Conservation (phyloP, 2,329 filamentous ascomycete species). For the Beauveria pseudobassiana region DNA sequence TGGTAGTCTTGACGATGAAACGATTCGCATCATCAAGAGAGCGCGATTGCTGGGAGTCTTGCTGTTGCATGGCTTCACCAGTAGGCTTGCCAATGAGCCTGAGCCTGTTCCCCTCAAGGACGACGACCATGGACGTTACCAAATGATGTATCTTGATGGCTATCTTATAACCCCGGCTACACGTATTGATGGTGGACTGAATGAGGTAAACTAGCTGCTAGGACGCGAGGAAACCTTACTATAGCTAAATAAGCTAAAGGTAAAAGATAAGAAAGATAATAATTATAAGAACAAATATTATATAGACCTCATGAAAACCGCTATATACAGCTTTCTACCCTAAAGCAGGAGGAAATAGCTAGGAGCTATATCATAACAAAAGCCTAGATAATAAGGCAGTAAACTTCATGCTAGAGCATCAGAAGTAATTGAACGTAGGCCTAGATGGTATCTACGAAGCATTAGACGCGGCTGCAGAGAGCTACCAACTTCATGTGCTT, state of each 20-base stretch:
- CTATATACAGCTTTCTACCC: background rate
- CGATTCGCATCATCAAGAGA: slow-evolving; percentile 20
- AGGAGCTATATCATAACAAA: background rate
- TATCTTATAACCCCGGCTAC: slow-evolving; percentile 28
- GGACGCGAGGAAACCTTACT: background rate
- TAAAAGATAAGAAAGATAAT: background rate
- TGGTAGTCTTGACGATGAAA: slow-evolving; percentile 21
- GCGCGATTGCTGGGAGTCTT: slow-evolving; percentile 28
- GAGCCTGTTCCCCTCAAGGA: slow-evolving; percentile 27
- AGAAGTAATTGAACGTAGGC: no score
- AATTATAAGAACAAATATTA: background rate
- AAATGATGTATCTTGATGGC: slow-evolving; percentile 30
- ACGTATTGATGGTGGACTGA: background rate
- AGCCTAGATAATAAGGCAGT: background rate
- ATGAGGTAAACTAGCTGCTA: no score
- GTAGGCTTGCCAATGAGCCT: slow-evolving; percentile 28
- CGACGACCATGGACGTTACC: slow-evolving; percentile 30
- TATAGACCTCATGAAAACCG: background rate
- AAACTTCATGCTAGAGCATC: no score
- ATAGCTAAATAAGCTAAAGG: background rate
- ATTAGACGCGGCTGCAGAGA: no score
- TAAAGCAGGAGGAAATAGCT: background rate
- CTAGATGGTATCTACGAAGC: no score
- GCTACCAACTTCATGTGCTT: no score
- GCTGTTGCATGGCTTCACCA: slow-evolving; percentile 29